Conservation (phyloP, 768 basidiomycete species). For the Hypholoma sublateritium region DNA sequence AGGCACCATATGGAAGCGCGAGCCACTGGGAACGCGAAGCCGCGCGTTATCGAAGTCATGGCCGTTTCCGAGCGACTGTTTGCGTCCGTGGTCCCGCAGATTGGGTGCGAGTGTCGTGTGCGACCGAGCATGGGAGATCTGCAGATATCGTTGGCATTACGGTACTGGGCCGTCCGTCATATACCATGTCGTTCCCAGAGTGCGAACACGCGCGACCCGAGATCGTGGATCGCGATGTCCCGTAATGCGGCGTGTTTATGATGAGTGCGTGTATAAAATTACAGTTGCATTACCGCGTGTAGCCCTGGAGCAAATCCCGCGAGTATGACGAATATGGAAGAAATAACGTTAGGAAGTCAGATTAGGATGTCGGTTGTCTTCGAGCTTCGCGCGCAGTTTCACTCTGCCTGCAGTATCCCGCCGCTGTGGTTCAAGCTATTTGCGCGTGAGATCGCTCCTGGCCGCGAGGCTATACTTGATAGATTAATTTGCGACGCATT, state of each 20-base stretch:
- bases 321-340: conserved; percentile 5
- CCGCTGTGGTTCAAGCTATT: conserved; percentile 25
- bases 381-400: conserved; percentile 1
- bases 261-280: not conserved
- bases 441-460: conserved; percentile 28
- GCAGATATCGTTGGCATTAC: not conserved
- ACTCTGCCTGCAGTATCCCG: conserved; percentile 19
- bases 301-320: not conserved
- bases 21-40: conserved; percentile 6
- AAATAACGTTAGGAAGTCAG: conserved; percentile 6
- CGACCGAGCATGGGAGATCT: not conserved
- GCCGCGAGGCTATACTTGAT: conserved; percentile 50
- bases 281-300: conserved; percentile 4
- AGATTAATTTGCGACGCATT: conserved; percentile 69
- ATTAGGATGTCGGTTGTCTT: not conserved
- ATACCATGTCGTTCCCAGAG: conserved; percentile 1
- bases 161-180: conserved; percentile 2
- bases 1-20: conserved; percentile 1
- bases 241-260: not conserved
- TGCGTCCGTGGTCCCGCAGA: not conserved
- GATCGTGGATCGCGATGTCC: conserved; percentile 2
- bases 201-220: not conserved
- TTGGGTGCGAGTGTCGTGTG: not conserved
- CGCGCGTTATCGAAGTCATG: not conserved
- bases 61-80: not conserved